A percentile compares a stretch with the other conserved stretches of the same genome.
Conservation (phyloP, 2,329 filamentous ascomycete genomes). For the Thermomyces lanuginosus region DNA sequence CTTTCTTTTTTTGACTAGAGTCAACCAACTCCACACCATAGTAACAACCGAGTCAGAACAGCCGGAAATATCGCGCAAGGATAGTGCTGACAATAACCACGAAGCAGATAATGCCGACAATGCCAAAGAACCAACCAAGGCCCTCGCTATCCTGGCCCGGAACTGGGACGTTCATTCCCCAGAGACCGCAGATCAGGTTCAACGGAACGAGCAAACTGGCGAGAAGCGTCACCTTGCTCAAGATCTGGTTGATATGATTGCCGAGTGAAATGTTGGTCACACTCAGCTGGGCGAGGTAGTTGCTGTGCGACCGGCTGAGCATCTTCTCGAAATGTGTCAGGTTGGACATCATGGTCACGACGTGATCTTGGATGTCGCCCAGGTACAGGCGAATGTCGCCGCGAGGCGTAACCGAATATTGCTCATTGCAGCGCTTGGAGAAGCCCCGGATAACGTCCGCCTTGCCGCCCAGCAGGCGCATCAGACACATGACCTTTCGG, state of each 20-base stretch:
- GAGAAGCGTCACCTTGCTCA: slow-evolving; percentile 89
- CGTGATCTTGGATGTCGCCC: slow-evolving; percentile 96
- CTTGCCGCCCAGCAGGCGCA: slow-evolving; percentile 87
- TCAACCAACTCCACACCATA: background rate
- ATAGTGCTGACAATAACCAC: slow-evolving; percentile 25
- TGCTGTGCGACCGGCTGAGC: slow-evolving; percentile 80
- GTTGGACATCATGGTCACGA: slow-evolving; percentile 98
- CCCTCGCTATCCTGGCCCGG: slow-evolving; percentile 22
- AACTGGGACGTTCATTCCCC: slow-evolving; percentile 36
- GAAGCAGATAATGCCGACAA: slow-evolving; percentile 29
- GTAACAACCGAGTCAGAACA: slow-evolving; percentile 17
- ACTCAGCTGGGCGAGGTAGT: slow-evolving; percentile 86
- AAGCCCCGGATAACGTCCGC: slow-evolving; percentile 97
- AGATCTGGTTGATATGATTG: slow-evolving; percentile 70
- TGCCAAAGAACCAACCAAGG: slow-evolving; percentile 34
- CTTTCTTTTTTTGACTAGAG: too few species aligned
- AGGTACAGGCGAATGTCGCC: slow-evolving; percentile 95
- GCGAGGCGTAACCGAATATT: slow-evolving; percentile 84
- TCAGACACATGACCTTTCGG: slow-evolving; percentile 85
- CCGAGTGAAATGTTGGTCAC: slow-evolving; percentile 83
- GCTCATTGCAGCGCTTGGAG: slow-evolving; percentile 96
- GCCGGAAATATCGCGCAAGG: slow-evolving; percentile 25
- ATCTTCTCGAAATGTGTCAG: slow-evolving; percentile 95
- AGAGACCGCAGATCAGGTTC: slow-evolving; percentile 61
- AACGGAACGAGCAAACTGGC: slow-evolving; percentile 92